Conservation (phyloP, 768 basidiomycete species). For the Phaeotremella skinneri region DNA sequence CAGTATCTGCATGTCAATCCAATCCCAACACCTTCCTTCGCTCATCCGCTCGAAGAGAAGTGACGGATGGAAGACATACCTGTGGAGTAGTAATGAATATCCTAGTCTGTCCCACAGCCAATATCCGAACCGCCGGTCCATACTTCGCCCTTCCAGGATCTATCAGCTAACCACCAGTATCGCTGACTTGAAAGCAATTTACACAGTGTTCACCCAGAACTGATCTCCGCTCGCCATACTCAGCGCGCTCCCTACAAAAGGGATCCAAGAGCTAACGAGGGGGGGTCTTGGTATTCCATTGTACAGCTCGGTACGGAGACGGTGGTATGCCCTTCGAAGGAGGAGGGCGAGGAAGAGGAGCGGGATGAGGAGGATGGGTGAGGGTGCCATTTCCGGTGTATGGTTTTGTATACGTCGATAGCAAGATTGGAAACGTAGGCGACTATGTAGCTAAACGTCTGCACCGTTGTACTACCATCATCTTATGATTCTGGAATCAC, state of each 20-base stretch:
- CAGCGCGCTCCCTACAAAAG: constrained; percentile 26
- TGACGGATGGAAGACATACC: neutral
- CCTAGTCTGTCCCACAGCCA: constrained; percentile 19
- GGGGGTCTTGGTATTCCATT: constrained; percentile 24
- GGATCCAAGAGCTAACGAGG: constrained; percentile 21
- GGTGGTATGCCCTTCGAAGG: neutral
- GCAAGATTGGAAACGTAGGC: too few relatives aligned
- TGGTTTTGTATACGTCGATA: too few relatives aligned
- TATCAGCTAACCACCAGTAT: neutral
- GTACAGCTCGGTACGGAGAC: neutral
- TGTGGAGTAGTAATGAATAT: constrained; percentile 16
- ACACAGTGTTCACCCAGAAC: constrained; percentile 16
- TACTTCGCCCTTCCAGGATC: constrained; percentile 7
- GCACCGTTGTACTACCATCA: too few relatives aligned
- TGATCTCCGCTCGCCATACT: constrained; percentile 23
- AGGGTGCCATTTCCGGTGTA: too few relatives aligned
- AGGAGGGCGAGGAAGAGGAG: neutral
- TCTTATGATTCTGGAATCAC: too few relatives aligned
- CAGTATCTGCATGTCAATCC: neutral
- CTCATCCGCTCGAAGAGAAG: neutral
- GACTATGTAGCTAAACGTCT: too few relatives aligned
- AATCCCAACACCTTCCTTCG: neutral
- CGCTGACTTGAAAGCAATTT: neutral
- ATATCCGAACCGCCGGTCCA: constrained; percentile 20
- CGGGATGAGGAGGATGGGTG: neutral